phyloP scores from a whole-genome alignment of 345 rosid species.

The Rubroshorea leprosula region DNA sequence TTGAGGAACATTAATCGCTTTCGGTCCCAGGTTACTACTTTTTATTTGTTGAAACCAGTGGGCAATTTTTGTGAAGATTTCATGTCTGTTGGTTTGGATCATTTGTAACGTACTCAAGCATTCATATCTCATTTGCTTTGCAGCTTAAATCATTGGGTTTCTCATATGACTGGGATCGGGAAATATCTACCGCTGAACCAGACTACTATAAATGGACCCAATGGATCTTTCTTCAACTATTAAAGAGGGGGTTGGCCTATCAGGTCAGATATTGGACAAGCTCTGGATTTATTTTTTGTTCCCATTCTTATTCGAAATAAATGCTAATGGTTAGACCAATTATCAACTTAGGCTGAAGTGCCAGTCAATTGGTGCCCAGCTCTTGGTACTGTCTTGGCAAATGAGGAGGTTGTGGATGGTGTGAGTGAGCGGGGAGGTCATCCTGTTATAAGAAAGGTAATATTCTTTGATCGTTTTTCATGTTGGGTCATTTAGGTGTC shows the following conservation, averaged over 20 bases:
- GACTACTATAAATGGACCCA: slow-evolving; percentile 93
- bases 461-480: slow-evolving; percentile 5
- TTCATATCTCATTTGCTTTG: slow-evolving; percentile 24
- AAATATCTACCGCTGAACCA: slow-evolving; percentile 87
- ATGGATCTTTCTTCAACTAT: slow-evolving; percentile 93
- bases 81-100: background rate
- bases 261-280: slow-evolving; percentile 47
- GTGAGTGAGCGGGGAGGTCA: slow-evolving; percentile 96
- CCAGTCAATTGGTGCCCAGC: slow-evolving; percentile 99
- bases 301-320: slow-evolving; percentile 17
- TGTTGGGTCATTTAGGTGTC: slow-evolving; percentile 1
- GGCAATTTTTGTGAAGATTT: background rate
- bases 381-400: slow-evolving; percentile 97
- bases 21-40: slow-evolving; percentile 57
- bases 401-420: slow-evolving; percentile 97
- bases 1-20: slow-evolving; percentile 77
- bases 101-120: background rate
- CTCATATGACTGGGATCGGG: slow-evolving; percentile 97
- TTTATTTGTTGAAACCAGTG: background rate
- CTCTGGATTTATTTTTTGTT: slow-evolving; percentile 8
- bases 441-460: slow-evolving; percentile 93
- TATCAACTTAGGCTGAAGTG: slow-evolving; percentile 74
- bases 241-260: slow-evolving; percentile 94
- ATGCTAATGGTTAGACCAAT: slow-evolving; percentile 17
- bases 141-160: slow-evolving; percentile 91